Percentiles rank a stretch among this genome's conserved stretches.
These are phyloP conservation scores for Solanum megistacrolobum DNA, from an alignment of 257 asterid species.

Conservation along the genomic window DNA sequence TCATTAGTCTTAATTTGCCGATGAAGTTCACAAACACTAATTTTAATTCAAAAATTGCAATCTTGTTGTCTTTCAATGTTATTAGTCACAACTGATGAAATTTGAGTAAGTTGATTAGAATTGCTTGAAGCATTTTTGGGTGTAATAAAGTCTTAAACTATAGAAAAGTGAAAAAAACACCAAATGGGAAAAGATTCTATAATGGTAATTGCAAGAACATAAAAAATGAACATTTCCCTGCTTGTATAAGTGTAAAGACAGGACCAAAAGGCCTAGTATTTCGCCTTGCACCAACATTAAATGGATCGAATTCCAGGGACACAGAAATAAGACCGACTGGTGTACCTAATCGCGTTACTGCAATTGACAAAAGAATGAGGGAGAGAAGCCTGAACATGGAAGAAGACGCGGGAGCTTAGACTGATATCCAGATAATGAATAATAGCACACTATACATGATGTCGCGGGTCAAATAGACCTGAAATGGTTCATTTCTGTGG, in stretches of 20 bases:
- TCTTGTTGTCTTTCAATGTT: too few relatives aligned
- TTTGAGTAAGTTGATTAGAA: too few relatives aligned
- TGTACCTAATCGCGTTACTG: background rate
- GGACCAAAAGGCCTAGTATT: background rate
- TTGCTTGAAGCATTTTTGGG: background rate
- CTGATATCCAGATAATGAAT: background rate
- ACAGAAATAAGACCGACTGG: background rate
- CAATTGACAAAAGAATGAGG: background rate
- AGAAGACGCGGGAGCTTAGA: background rate
- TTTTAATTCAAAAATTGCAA: too few relatives aligned
- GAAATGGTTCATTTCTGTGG: slow-evolving; percentile 2
- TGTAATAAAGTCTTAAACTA: background rate
- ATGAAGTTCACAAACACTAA: background rate
- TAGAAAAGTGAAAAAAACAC: background rate
- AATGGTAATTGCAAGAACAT: background rate
- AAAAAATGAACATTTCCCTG: background rate
- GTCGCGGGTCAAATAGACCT: background rate
- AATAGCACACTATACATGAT: background rate
- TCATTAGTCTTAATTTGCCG: background rate
- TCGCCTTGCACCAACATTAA: background rate
- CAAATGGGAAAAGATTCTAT: background rate
- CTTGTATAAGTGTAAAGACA: background rate
- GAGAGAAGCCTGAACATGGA: background rate
- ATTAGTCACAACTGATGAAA: too few relatives aligned
- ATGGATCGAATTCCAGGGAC: background rate